Percentiles rank a stretch among this genome's conserved stretches.
These are phyloP conservation scores for Halophytophthora polymorphica DNA, from an alignment of 352 stramenopile species.

Conservation along the genomic window DNA sequence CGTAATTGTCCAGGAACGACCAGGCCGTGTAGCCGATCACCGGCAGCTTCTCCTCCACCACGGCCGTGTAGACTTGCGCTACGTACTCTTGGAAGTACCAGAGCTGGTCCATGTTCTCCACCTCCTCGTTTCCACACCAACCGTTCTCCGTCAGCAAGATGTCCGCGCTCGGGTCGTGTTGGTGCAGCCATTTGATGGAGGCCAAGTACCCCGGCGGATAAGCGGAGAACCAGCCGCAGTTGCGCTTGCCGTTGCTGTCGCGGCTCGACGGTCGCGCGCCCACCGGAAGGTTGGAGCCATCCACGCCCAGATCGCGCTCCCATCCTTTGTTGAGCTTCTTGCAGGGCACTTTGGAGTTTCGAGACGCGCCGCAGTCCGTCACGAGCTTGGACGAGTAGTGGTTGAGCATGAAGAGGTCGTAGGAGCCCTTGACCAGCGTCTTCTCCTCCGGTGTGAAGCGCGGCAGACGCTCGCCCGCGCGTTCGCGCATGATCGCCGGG, in stretches of 20 bases:
- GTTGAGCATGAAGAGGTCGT: constrained; percentile 94
- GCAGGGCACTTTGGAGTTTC: constrained; percentile 33
- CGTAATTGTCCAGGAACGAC: too few species aligned
- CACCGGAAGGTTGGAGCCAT: constrained; percentile 51
- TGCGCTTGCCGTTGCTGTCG: constrained; percentile 30
- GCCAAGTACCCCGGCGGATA: constrained; percentile 57
- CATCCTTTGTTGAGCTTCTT: constrained; percentile 38
- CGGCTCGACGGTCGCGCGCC: constrained; percentile 55
- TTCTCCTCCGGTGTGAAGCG: too few species aligned
- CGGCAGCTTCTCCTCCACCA: constrained; percentile 45
- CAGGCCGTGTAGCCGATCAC: constrained; percentile 92
- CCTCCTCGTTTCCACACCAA: constrained; percentile 57
- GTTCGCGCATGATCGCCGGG: constrained; percentile 83
- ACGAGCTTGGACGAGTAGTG: constrained; percentile 86
- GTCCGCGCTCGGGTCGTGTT: constrained; percentile 29
- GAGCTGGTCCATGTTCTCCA: constrained; percentile 60
- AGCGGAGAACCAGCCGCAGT: constrained; percentile 48
- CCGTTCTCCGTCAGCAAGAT: constrained; percentile 70
- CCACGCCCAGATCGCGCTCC: constrained; percentile 45
- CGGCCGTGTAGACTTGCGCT: constrained; percentile 45
- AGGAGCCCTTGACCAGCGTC: constrained; percentile 66
- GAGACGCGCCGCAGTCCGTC: constrained; percentile 38
- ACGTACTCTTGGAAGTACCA: constrained; percentile 64
- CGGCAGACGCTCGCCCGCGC: constrained; percentile 78
- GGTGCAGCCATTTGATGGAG: constrained; percentile 59